A percentile compares a stretch with the other conserved stretches of the same genome.
Conservation (phyloP, 768 basidiomycete genomes). For the Lactifluus piperatus region DNA sequence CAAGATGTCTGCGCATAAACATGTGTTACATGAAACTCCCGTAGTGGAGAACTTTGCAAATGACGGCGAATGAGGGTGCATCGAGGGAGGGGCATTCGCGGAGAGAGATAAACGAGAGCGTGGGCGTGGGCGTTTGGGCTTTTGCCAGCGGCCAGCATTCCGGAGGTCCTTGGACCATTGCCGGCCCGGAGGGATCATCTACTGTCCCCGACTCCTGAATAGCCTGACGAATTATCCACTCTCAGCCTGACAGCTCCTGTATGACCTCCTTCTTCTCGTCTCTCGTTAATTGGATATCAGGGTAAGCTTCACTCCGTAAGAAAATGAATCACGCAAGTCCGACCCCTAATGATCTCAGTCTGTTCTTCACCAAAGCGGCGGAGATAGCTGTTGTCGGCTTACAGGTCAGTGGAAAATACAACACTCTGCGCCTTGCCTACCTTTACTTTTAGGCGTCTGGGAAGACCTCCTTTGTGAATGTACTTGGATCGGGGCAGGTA, state of each 20-base stretch:
- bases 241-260: neutral
- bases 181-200: neutral
- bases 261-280: conserved; percentile 28
- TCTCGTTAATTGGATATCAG: conserved; percentile 49
- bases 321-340: neutral
- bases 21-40: neutral
- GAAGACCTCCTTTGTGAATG: conserved; percentile 91
- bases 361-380: conserved; percentile 83
- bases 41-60: neutral
- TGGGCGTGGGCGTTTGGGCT: too few species aligned
- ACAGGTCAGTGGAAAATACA: conserved; percentile 42
- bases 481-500: conserved; percentile 80
- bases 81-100: conserved; percentile 10
- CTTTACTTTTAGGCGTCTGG: conserved; percentile 63
- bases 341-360: conserved; percentile 29
- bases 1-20: neutral
- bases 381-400: conserved; percentile 90
- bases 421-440: neutral
- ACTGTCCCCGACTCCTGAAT: neutral
- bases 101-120: neutral
- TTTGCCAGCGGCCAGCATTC: neutral
- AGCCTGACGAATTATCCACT: neutral
- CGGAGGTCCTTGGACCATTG: neutral
- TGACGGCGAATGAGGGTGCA: neutral
- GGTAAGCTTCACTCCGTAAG: conserved; percentile 26